Base-by-base conservation (phyloP, 2,329 filamentous ascomycete species). In the Clarireedia monteithiana region DNA sequence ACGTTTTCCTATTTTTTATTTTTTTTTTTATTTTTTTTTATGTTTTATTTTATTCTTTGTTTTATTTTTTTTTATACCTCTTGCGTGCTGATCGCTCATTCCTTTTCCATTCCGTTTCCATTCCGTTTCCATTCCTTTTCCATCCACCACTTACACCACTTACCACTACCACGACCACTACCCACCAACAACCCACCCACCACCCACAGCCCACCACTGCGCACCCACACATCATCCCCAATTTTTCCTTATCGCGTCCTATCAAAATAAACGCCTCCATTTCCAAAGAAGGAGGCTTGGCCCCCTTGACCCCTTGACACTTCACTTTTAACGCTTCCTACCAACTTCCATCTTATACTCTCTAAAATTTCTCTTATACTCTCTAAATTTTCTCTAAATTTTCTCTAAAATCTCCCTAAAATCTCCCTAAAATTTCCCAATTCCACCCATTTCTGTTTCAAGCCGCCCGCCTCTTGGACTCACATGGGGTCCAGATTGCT, bases 211-310 rank as follows among this genome's bases (percentile, higher is more conserved):
- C 30, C 30, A 34, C 10, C 30, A 34, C 30, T 4, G 10, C 10
- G 9, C 30, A 34, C 4, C 30, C 9, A 34, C 30, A 42, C 15
- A 42, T 17, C 7, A 17, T 42, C 39, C 39, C 7, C 20, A 42
- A 17, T 34, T 27, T 40, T 44, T 50, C 53, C 53, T 55, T 55
- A 55, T 55, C 53, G 53, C 38, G 23, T 36, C 46, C 46, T 36
- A 54, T 49, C 52, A 54, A 49, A 46, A 24, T 42, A 42, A 23
- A 54, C 52, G 52, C 52, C 51, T 48, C 44, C 34, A 40, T 40
- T 39, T 12, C 20, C 44, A 34, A 3, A 17, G 20, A 14, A 40
- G 14, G 26, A 17, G 44, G 24, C 52, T 48, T 48, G 52, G 24
- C 44, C 27, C 39, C 15, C 15, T 15, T 46, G n/a, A 2, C 20